Conservation (phyloP, 495 filamentous ascomycete genomes). For the Xylaria curta region DNA sequence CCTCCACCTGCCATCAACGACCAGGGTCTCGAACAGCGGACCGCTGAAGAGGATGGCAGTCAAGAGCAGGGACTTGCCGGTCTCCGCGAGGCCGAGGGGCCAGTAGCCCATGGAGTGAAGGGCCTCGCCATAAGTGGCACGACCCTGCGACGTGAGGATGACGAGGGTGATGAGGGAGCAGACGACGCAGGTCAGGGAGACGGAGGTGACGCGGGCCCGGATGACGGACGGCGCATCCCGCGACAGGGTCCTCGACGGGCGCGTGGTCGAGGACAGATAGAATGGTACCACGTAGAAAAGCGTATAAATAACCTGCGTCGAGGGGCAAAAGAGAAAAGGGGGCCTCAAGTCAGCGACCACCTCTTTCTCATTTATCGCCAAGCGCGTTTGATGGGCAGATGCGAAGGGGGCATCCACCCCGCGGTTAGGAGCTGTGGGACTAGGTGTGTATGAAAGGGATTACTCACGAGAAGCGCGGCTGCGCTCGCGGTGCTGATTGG, state of each 20-base stretch:
- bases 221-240: slow-evolving; percentile 92
- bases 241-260: slow-evolving; percentile 80
- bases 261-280: slow-evolving; percentile 79
- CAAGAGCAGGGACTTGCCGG: slow-evolving; percentile 64
- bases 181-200: slow-evolving; percentile 70
- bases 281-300: slow-evolving; percentile 88
- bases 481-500: slow-evolving; percentile 43
- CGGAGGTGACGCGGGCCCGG: slow-evolving; percentile 80
- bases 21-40: slow-evolving; percentile 77
- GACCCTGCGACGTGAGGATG: slow-evolving; percentile 53
- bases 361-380: background rate
- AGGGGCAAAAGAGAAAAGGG: background rate
- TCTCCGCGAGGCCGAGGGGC: slow-evolving; percentile 69
- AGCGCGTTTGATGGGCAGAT: slow-evolving; percentile 10
- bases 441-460: background rate
- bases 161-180: slow-evolving; percentile 66
- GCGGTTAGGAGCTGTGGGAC: slow-evolving; percentile 21
- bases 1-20: slow-evolving; percentile 74
- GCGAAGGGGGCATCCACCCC: slow-evolving; percentile 18
- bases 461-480: slow-evolving; percentile 42
- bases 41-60: slow-evolving; percentile 83
- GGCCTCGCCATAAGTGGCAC: slow-evolving; percentile 52
- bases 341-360: background rate
- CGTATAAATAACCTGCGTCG: slow-evolving; percentile 71
- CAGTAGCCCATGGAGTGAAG: slow-evolving; percentile 76